Base-by-base conservation (phyloP, 2,329 filamentous ascomycete species). In the Trichoderma atrobrunneum region DNA sequence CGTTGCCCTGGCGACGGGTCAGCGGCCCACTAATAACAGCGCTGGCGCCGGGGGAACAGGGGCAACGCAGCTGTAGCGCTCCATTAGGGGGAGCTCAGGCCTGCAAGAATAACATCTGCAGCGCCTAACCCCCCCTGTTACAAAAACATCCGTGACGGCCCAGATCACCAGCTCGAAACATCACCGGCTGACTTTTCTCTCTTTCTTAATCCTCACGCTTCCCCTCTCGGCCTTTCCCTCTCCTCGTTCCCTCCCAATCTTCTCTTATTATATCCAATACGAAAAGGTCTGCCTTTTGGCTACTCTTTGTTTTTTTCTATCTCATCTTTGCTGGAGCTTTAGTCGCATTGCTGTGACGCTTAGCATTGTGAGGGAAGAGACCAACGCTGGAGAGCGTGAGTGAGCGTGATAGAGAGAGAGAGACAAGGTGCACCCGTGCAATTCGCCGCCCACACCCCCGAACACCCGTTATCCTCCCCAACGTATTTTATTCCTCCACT, bases 131-230 rank as follows among this genome's bases (percentile, higher is more conserved):
- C 18, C 60, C 68, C 68, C 60, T 54, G 68, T 71, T 80, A 80
- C 78, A 79, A 80, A 78, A 80, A 78, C 79, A 79, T 78, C 78
- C 78, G 74, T 76, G 74, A 75, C 75, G 75, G 62, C 72, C 74
- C 73, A 64, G 48, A 63, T 65, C 57, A 66, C 56, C 61, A 59
- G 18, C 26, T n/a, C 48, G 28, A 30, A 39, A 28, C 67, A 63
- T 70, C 67, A 54, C 67, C 54, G 56, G 60, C 63, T 60, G 70
- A 30, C 56, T 51, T 43, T 67, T 59, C 28, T 66, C 48, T 66
- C 48, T 60, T 18, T 60, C 32, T 59, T 30, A 51, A 63, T 57
- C 68, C 32, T 71, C 51, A n/a, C 60, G 43, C 34, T 32, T 60
- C 54, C 48, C 51, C 63, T 32, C 62, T 34, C 48, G 30, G 43